Percentiles rank a stretch among this genome's conserved stretches.
These are phyloP conservation scores for Sarocladium oryzae DNA, from an alignment of 2,329 filamentous ascomycete species.

Conservation along the genomic window DNA sequence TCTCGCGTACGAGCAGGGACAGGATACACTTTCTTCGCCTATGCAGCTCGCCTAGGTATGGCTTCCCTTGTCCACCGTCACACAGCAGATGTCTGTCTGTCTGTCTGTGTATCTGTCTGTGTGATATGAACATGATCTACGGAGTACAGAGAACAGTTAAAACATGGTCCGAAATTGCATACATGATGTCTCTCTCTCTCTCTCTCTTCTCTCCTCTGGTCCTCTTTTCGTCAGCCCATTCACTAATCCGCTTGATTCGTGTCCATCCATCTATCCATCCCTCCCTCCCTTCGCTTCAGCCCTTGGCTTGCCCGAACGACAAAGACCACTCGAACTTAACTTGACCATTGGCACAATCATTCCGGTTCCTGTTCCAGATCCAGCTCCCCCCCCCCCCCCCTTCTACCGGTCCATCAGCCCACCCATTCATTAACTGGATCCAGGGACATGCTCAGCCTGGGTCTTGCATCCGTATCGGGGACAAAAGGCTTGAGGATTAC, in stretches of 20 bases:
- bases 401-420: not conserved
- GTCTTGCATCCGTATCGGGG: not conserved
- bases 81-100: not conserved
- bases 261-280: too few relatives aligned
- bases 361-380: constrained; percentile 6
- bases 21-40: not conserved
- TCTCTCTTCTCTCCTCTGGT: not conserved
- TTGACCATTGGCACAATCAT: constrained; percentile 1
- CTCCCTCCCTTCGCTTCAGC: not conserved
- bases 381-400: not conserved
- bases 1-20: not conserved
- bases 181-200: not conserved
- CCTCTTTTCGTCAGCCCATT: not conserved
- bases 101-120: too few relatives aligned
- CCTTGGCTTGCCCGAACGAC: not conserved
- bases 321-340: not conserved
- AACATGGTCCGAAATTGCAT: too few relatives aligned
- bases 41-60: too few relatives aligned
- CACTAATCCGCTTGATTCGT: too few relatives aligned
- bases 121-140: too few relatives aligned
- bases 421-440: not conserved
- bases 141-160: too few relatives aligned
- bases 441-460: not conserved
- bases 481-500: too few relatives aligned
- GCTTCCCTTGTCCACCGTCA: not conserved